These are phyloP conservation scores for Gentiana dahurica DNA, from an alignment of 257 asterid genomes.

Conservation along the genomic window DNA sequence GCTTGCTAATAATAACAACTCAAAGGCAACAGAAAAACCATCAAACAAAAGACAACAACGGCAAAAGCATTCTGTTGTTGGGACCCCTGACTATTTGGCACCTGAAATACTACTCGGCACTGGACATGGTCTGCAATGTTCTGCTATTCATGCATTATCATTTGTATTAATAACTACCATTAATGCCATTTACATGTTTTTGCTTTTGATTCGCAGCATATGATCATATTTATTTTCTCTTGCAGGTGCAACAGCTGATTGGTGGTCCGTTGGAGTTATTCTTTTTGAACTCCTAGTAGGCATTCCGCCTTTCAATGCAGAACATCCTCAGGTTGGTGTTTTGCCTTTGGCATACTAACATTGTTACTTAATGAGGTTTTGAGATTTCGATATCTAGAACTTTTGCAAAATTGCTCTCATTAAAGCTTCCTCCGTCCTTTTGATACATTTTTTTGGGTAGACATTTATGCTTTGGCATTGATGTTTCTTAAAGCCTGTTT, in stretches of 20 bases:
- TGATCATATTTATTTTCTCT: slow-evolving; percentile 2
- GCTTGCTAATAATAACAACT: slow-evolving; percentile 60
- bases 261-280: slow-evolving; percentile 98
- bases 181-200: neutral
- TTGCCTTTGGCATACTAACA: neutral
- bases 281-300: slow-evolving; percentile 84
- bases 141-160: slow-evolving; percentile 9
- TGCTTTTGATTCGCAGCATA: neutral
- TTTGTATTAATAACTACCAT: neutral
- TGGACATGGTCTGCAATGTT: slow-evolving; percentile 74
- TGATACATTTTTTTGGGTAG: too few relatives aligned
- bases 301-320: slow-evolving; percentile 90
- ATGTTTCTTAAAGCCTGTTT: too few relatives aligned
- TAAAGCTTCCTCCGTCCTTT: too few relatives aligned
- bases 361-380: neutral
- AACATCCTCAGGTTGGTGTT: slow-evolving; percentile 57
- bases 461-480: too few relatives aligned
- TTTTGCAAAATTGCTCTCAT: too few relatives aligned
- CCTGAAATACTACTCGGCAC: slow-evolving; percentile 99
- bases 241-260: slow-evolving; percentile 84
- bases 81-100: slow-evolving; percentile 98
- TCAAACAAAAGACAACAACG: slow-evolving; percentile 60
- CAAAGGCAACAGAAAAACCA: slow-evolving; percentile 33
- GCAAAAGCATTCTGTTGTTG: slow-evolving; percentile 70
- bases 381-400: too few relatives aligned